Percentiles rank a stretch among this genome's conserved stretches.
Evolutionary conservation across 2,329 filamentous ascomycete genomes (phyloP).

Genomic region (Diaporthe humulicola): DNA sequence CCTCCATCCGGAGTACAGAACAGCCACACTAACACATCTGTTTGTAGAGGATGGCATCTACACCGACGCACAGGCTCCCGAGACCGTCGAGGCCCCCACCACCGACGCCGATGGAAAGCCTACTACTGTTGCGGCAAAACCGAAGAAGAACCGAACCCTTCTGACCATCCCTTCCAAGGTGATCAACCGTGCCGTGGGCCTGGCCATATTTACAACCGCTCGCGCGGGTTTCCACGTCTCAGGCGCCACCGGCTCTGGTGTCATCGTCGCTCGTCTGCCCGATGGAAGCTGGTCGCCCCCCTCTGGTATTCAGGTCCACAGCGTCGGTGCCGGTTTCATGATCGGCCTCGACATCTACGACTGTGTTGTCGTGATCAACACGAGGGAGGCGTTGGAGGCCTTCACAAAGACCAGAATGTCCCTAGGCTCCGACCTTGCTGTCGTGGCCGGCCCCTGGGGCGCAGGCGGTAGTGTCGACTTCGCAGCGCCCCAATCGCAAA

Average conservation of each 20-base stretch:
- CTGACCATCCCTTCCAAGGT: slow-evolving; percentile 70
- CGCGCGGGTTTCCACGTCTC: slow-evolving; percentile 75
- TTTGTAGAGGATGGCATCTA: slow-evolving; percentile 66
- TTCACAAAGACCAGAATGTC: slow-evolving; percentile 83
- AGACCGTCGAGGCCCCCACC: slow-evolving; percentile 42
- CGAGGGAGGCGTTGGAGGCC: slow-evolving; percentile 78
- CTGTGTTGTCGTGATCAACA: slow-evolving; percentile 90
- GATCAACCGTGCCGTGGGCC: slow-evolving; percentile 74
- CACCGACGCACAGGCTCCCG: slow-evolving; percentile 49
- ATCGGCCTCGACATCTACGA: slow-evolving; percentile 90
- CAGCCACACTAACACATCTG: slow-evolving; percentile 41
- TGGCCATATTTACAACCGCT: slow-evolving; percentile 81
- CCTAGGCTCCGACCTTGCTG: slow-evolving; percentile 82
- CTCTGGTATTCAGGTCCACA: slow-evolving; percentile 85
- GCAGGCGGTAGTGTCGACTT: slow-evolving; percentile 81
- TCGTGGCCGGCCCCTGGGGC: slow-evolving; percentile 77
- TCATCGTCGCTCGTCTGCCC: slow-evolving; percentile 72
- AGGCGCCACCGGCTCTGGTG: slow-evolving; percentile 75
- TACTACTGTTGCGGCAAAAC: slow-evolving; percentile 47
- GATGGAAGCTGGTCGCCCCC: slow-evolving; percentile 84
- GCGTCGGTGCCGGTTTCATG: slow-evolving; percentile 83
- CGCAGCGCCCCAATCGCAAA: slow-evolving; percentile 45
- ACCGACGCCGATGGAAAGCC: slow-evolving; percentile 45
- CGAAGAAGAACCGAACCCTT: slow-evolving; percentile 60
- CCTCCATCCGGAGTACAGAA: not conserved